Evolutionary conservation across 305 asterid species (phyloP).

Genomic region (Solanum hybrid): DNA sequence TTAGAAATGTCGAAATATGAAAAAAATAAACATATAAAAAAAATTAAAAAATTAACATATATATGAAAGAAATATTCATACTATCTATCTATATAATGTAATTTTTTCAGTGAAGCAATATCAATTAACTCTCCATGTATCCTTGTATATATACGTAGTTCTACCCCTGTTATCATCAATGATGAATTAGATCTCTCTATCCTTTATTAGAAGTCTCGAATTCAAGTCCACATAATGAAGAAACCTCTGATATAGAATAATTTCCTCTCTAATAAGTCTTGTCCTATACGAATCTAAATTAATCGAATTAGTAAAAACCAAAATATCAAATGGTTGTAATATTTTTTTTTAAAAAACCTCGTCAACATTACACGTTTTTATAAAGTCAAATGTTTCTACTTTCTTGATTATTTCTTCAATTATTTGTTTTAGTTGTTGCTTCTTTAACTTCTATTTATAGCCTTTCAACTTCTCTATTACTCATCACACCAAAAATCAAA

Average conservation of each 20-base stretch:
- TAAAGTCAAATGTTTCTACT: not conserved
- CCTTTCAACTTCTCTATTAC: not conserved
- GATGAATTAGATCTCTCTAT: not conserved
- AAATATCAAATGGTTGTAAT: not conserved
- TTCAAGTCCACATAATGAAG: not conserved
- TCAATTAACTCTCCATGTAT: not conserved
- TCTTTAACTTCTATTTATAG: not conserved
- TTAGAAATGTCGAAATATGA: not conserved
- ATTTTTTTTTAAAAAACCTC: not conserved
- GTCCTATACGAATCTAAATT: fast-evolving
- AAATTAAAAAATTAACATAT: not conserved
- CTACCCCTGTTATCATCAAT: not conserved
- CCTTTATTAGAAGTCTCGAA: not conserved
- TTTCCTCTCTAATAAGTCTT: not conserved
- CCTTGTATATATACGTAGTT: not conserved
- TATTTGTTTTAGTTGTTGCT: not conserved
- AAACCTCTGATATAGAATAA: not conserved
- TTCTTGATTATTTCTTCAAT: not conserved
- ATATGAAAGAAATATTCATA: not conserved
- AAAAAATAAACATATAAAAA: not conserved
- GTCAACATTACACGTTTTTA: not conserved
- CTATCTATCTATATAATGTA: not conserved
- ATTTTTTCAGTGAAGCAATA: not conserved
- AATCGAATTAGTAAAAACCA: not conserved
- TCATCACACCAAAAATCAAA: not conserved